Conservation (phyloP, 306 rosid species). For the Prosopis cineraria region DNA sequence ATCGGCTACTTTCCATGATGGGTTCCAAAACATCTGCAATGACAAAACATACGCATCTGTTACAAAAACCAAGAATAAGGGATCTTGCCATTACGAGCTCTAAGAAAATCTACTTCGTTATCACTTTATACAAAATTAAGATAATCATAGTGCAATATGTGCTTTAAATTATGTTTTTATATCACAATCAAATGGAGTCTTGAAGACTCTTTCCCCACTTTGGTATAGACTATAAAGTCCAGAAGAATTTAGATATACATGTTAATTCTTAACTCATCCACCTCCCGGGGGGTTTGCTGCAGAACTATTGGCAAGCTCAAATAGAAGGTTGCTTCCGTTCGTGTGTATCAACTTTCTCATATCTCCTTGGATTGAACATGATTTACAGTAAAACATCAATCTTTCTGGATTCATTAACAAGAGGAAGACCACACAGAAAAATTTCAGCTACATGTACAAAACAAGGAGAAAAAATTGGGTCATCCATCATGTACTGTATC, state of each 20-base stretch:
- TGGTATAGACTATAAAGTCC: too few relatives aligned
- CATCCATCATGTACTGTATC: conserved; percentile 16
- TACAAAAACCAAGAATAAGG: too few relatives aligned
- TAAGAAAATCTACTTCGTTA: too few relatives aligned
- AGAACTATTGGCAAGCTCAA: neutral
- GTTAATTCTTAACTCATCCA: neutral
- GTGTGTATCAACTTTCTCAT: conserved; percentile 5
- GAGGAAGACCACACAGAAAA: neutral
- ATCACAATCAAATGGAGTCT: neutral
- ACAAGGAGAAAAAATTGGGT: neutral
- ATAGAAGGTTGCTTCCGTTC: conserved; percentile 1
- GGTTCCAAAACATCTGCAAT: too few relatives aligned
- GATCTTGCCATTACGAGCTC: too few relatives aligned
- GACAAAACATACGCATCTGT: too few relatives aligned
- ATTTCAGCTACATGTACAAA: conserved; percentile 24
- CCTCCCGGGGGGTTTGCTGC: neutral
- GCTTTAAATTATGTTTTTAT: too few relatives aligned
- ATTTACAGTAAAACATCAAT: conserved; percentile 33
- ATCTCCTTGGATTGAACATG: conserved; percentile 9
- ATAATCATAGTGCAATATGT: too few relatives aligned
- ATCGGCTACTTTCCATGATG: too few relatives aligned
- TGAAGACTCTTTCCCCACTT: too few relatives aligned
- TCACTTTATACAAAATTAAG: too few relatives aligned
- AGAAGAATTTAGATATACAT: too few relatives aligned
- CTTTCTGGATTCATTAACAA: conserved; percentile 20